phyloP scores from a whole-genome alignment of 2,329 filamentous ascomycete genomes.

The Corinectria fuckeliana region DNA sequence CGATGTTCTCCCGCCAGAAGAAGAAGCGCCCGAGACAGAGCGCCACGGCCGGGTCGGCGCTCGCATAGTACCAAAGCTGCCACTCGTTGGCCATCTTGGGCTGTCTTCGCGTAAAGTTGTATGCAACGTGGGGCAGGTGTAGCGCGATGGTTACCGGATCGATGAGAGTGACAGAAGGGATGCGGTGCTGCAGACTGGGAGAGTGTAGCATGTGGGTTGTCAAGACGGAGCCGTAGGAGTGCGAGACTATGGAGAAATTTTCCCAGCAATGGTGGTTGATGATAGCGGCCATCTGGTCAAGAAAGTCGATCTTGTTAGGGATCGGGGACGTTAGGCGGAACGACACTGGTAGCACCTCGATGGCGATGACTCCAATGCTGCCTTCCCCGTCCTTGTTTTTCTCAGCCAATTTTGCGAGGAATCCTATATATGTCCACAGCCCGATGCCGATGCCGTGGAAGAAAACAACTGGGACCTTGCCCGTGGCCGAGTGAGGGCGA shows the following conservation, averaged over 20 bases:
- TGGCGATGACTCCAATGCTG: conserved; percentile 66
- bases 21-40: conserved; percentile 70
- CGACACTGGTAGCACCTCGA: conserved; percentile 71
- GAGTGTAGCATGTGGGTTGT: conserved; percentile 66
- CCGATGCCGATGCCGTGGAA: conserved; percentile 76
- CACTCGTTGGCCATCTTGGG: conserved; percentile 69
- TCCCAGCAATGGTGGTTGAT: conserved; percentile 63
- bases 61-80: conserved; percentile 74
- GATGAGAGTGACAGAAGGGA: conserved; percentile 55
- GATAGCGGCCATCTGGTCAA: conserved; percentile 62
- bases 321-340: conserved; percentile 65
- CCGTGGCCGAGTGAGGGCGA: conserved; percentile 59
- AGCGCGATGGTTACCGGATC: conserved; percentile 72
- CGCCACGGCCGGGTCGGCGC: conserved; percentile 70
- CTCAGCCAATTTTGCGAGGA: conserved; percentile 58
- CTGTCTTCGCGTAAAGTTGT: conserved; percentile 68
- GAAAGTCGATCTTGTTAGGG: conserved; percentile 58
- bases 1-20: conserved; percentile 74
- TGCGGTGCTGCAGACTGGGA: conserved; percentile 53
- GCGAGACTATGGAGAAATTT: conserved; percentile 65
- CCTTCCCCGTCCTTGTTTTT: conserved; percentile 39
- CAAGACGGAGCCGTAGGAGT: conserved; percentile 70
- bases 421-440: conserved; percentile 65
- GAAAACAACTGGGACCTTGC: conserved; percentile 66
- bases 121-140: conserved; percentile 73